These are phyloP conservation scores for Mortierella hygrophila DNA, from an alignment of 192 early-diverging fungal species.

Conservation along the genomic window DNA sequence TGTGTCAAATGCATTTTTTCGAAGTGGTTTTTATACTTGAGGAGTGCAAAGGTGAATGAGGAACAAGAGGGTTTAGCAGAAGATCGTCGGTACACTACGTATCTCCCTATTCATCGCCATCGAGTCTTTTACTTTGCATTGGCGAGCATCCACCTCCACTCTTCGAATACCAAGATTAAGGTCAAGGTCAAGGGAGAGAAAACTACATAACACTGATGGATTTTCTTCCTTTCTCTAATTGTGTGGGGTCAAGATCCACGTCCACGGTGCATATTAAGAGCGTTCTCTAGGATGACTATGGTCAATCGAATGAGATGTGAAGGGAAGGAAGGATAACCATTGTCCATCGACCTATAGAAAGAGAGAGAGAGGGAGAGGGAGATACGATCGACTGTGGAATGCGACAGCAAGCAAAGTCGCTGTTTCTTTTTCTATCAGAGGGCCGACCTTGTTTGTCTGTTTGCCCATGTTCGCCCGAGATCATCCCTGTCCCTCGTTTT, in stretches of 20 bases:
- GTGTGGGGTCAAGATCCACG: too few relatives aligned
- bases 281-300: too few relatives aligned
- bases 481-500: constrained; percentile 21
- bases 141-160: too few relatives aligned
- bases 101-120: too few relatives aligned
- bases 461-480: constrained; percentile 20
- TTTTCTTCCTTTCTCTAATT: too few relatives aligned
- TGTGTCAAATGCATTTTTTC: not conserved
- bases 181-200: too few relatives aligned
- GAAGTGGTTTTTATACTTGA: not conserved
- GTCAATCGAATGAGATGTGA: not conserved
- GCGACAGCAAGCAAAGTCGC: not conserved
- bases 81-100: not conserved
- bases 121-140: too few relatives aligned
- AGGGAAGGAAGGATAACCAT: not conserved
- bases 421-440: constrained; percentile 43
- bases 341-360: not conserved
- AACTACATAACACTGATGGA: too few relatives aligned
- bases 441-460: not conserved
- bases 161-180: too few relatives aligned
- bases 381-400: not conserved
- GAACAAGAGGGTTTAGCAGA: not conserved
- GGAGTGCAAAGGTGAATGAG: not conserved
- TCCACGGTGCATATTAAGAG: too few relatives aligned
- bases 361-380: not conserved